Evolutionary conservation across 257 asterid species (phyloP).

Genomic region (Thymus mandschuricus): DNA sequence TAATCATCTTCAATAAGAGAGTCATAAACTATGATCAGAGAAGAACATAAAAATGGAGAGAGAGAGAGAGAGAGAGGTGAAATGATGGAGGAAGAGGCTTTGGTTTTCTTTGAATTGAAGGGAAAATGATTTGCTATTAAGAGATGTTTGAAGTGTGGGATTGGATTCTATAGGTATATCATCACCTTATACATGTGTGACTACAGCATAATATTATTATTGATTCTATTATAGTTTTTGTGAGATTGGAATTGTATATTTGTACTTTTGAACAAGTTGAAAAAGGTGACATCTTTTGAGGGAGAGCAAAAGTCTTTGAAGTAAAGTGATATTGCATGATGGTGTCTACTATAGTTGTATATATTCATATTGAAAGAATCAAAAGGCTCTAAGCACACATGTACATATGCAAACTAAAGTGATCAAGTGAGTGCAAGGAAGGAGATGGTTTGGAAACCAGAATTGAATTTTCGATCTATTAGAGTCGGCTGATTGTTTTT

Average conservation of each 20-base stretch:
- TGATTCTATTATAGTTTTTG: not conserved
- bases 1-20: not conserved
- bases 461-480: no score
- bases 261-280: constrained; percentile 43
- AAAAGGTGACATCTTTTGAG: constrained; percentile 40
- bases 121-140: not conserved
- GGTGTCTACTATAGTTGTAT: constrained; percentile 42
- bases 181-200: constrained; percentile 14
- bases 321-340: constrained; percentile 54
- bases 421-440: not conserved
- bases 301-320: constrained; percentile 50
- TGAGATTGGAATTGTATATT: constrained; percentile 22
- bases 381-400: constrained; percentile 15
- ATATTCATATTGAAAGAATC: constrained; percentile 23
- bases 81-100: not conserved
- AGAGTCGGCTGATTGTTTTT: no score
- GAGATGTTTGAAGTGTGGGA: constrained; percentile 3
- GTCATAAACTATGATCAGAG: not conserved
- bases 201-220: not conserved
- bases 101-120: constrained; percentile 1
- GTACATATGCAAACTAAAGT: constrained; percentile 1
- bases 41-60: not conserved
- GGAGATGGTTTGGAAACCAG: no score
- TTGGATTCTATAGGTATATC: not conserved
- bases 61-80: not conserved